Evolutionary conservation across 768 basidiomycete genomes (phyloP).

Genomic region (Rhodotorula taiwanensis): DNA sequence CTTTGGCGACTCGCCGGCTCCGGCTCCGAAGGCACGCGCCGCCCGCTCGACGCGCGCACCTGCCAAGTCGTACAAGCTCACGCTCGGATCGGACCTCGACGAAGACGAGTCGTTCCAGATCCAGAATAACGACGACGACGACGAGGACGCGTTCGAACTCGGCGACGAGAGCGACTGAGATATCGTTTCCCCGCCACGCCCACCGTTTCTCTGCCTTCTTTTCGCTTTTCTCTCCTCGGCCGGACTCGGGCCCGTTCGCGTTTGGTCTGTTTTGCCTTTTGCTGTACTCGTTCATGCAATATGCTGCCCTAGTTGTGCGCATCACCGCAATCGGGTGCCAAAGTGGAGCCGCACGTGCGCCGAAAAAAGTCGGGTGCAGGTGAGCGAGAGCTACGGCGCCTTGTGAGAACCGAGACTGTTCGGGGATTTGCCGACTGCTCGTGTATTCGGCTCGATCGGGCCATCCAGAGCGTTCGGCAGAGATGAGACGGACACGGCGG

Average conservation of each 20-base stretch:
- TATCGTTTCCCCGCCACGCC: neutral
- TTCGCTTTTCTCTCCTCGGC: neutral
- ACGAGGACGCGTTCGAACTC: constrained; percentile 10
- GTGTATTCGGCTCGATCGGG: too few species aligned
- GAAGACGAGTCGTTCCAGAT: constrained; percentile 6
- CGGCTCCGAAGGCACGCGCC: constrained; percentile 7
- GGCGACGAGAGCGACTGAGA: constrained; percentile 12
- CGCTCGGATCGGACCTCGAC: neutral
- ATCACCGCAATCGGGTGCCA: too few species aligned
- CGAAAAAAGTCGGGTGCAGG: neutral
- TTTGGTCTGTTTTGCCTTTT: neutral
- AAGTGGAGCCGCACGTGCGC: neutral
- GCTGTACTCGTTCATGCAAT: neutral
- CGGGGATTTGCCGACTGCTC: too few species aligned
- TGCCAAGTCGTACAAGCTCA: constrained; percentile 20
- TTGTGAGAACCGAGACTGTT: too few species aligned
- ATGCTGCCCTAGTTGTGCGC: too few species aligned
- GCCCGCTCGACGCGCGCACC: constrained; percentile 16
- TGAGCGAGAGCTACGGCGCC: too few species aligned
- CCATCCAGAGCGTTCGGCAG: too few species aligned
- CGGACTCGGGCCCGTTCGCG: neutral
- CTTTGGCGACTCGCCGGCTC: neutral
- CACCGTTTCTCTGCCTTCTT: too few species aligned
- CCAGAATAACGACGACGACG: constrained; percentile 21
- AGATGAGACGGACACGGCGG: too few species aligned